phyloP scores from a whole-genome alignment of 495 filamentous ascomycete genomes.

The Penicillium samsonianum region DNA sequence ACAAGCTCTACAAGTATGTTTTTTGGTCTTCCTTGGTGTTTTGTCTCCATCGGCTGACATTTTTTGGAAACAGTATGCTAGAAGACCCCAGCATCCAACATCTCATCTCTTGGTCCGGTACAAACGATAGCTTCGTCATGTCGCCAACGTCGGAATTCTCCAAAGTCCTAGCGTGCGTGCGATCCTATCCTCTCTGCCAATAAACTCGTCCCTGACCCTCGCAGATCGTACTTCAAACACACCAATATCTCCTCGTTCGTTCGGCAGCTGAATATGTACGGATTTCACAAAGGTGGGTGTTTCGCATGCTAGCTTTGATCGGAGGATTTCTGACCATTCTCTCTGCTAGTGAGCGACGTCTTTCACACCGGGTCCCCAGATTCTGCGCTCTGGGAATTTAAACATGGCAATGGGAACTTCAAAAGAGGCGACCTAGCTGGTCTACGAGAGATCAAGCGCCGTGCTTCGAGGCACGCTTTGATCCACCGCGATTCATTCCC shows the following conservation, averaged over 20 bases:
- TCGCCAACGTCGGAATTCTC: conserved; percentile 96
- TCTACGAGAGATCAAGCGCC: conserved; percentile 91
- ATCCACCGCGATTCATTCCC: conserved; percentile 95
- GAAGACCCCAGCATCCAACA: conserved; percentile 92
- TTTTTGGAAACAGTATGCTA: conserved; percentile 71
- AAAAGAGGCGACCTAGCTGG: conserved; percentile 91
- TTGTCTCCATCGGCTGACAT: conserved; percentile 9
- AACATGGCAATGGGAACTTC: conserved; percentile 97
- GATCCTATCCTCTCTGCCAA: conserved; percentile 9
- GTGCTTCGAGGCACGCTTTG: conserved; percentile 92
- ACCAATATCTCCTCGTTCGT: conserved; percentile 99
- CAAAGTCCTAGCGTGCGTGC: conserved; percentile 90
- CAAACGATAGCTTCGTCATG: conserved; percentile 97
- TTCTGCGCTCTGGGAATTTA: conserved; percentile 96
- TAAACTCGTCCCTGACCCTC: conserved; percentile 27
- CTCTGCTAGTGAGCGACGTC: conserved; percentile 83
- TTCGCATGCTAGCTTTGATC: neutral
- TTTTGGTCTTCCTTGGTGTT: neutral
- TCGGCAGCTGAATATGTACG: conserved; percentile 98
- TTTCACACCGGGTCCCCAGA: conserved; percentile 97
- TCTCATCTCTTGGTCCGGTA: conserved; percentile 91
- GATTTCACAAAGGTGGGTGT: conserved; percentile 93
- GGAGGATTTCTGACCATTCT: conserved; percentile 18
- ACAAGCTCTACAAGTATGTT: conserved; percentile 96
- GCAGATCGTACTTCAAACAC: conserved; percentile 89